Evolutionary conservation across 2,329 filamentous ascomycete species (phyloP), one percentile per base, ranked within the genome.

Genomic region (Pseudogymnoascus sp.): DNA sequence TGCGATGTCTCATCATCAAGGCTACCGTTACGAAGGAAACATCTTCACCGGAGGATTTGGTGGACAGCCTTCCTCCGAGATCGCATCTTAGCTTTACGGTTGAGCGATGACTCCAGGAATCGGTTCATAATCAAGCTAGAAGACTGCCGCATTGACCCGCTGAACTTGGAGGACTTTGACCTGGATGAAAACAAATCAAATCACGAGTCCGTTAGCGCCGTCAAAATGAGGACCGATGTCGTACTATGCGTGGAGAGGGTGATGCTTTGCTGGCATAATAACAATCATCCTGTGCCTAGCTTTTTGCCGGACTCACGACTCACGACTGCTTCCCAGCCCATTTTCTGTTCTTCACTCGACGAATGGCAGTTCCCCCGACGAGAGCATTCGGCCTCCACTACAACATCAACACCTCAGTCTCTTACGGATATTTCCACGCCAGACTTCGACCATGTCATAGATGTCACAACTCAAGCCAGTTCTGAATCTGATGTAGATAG

Each of bases 121-220:
- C 41, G 23, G 7, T 4, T 62, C 11, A 33, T 52, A 23, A 65
- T 65, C 21, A 45, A 52, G 10, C 60, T 6, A 33, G 64, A 65
- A 35, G 64, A 65, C 33, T 64, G 59, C 29, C 39, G 62, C 21
- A 41, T 65, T 31, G 61, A 63, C 11, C 60, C 65, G 45, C 58
- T 66, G 11, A 41, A 35, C 12, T 37, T 66, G 8, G 63, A 64
- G 14, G 64, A 66, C 60, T 66, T 66, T 26, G 63, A 66, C 19
- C 43, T 65, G 14, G 43, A 63, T 35, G 59, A 63, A 11, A 49
- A 6, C 23, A 6, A 2, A 49, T 49, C 29, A 49, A 41, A 55
- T 12, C 33, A 19, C n/a, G 63, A 65, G 38, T 41, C 49, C 4
- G n/a, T 63, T 49, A 23, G 61, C 7, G 59, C 43, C 6, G 21